Percentiles rank a stretch among this genome's conserved stretches.
These are phyloP conservation scores for Rhizopogon vesiculosus DNA, from an alignment of 768 basidiomycete genomes.

Conservation along the genomic window DNA sequence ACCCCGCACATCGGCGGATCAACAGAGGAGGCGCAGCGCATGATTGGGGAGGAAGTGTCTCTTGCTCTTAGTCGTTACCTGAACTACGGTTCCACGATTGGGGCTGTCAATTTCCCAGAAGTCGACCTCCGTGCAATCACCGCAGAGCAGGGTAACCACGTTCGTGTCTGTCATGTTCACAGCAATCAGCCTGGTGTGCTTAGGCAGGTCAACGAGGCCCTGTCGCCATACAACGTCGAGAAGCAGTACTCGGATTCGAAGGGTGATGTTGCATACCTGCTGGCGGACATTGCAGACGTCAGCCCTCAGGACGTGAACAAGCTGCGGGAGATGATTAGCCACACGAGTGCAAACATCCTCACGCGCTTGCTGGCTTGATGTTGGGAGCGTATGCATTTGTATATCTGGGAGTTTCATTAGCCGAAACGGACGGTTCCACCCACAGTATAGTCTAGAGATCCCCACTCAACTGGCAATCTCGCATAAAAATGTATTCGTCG, in stretches of 20 bases:
- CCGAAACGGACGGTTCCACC: conserved; percentile 32
- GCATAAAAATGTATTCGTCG: conserved; percentile 2
- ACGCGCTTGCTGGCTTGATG: conserved; percentile 74
- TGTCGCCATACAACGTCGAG: conserved; percentile 96
- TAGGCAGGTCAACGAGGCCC: conserved; percentile 87
- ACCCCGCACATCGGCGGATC: conserved; percentile 99
- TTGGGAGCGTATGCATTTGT: background rate
- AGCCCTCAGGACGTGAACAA: conserved; percentile 73
- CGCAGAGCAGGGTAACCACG: conserved; percentile 70
- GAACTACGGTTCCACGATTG: conserved; percentile 84
- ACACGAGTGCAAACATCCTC: conserved; percentile 82
- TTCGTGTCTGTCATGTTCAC: conserved; percentile 95
- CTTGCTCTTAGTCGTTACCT: conserved; percentile 83
- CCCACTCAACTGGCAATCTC: conserved; percentile 47
- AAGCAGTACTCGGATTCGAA: conserved; percentile 99
- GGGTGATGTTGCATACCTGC: conserved; percentile 88
- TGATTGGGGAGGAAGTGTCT: conserved; percentile 96
- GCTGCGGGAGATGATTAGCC: conserved; percentile 73
- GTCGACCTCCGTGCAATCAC: conserved; percentile 93
- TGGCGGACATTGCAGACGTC: conserved; percentile 95
- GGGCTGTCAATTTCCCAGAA: conserved; percentile 98
- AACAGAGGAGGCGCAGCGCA: conserved; percentile 96
- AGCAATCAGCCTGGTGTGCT: conserved; percentile 94
- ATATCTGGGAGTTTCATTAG: background rate
- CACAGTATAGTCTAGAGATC: conserved; percentile 11